Base-by-base conservation (phyloP, 768 basidiomycete species). In the Leccinum aurantiacum region DNA sequence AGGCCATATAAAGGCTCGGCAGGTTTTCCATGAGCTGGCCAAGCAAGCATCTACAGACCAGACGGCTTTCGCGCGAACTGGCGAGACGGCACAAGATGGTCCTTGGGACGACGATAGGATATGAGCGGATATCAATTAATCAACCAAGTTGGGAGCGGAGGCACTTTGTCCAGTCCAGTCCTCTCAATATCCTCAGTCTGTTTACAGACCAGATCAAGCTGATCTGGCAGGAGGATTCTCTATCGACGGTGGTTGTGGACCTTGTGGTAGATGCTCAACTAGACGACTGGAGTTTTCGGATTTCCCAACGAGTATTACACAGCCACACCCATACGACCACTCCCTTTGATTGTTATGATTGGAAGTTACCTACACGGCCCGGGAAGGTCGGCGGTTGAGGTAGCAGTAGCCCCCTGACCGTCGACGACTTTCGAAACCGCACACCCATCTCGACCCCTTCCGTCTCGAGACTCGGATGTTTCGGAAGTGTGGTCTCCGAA, bases 11-110 rank as follows among this genome's bases (percentile, higher is more conserved):
- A 59, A 54, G 49, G 3, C 10, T 11, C 25, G 41, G 1, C 46
- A 93, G 92, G 91, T 95, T 24, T 99, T 98, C 71, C 96, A 98
- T 68, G 97, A 99, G 77, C 84, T 99, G 52, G 95, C 95, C 1
- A 83, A 97, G 56, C 95, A 99, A 97, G 56, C 95, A 99, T 76
- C 77, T 99, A 15, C 96, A 98, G 74, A 99, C 97, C 3, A 84
- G 94, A 62, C 80, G 95, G 22, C 78, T 99, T 22, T 84, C 71
- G 92, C 92, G 15, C 84, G 84, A 60, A 86, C 87, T 0, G 87
- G 84, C 6, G 81, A 83, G 63, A 75, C 76, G 13, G 68, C 77
- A 11, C 78, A 75, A 54, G 81, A 82, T 57, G 83, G 83, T 47
- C 75, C 82, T 14, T 91, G 88, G 87, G 91, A 92, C 44, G 85